A percentile compares a stretch with the other conserved stretches of the same genome.
Conservation (phyloP, 345 rosid genomes). For the Laguncularia racemosa region DNA sequence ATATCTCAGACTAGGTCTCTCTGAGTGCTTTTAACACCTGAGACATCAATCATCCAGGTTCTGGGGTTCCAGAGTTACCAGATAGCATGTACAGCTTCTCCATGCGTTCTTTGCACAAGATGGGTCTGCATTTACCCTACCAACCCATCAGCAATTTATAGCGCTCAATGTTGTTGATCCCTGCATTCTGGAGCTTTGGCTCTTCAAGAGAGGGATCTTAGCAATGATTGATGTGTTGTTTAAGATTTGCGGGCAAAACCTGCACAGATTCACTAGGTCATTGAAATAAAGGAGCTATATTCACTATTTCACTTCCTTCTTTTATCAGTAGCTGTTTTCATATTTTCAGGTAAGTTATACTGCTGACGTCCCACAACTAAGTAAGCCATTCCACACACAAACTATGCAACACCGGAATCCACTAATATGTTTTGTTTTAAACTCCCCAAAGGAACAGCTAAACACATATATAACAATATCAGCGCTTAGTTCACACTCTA, state of each 20-base stretch:
- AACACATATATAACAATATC: no score
- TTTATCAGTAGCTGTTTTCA: no score
- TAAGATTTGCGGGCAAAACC: slow-evolving; percentile 71
- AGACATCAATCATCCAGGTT: slow-evolving; percentile 80
- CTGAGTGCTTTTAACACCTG: slow-evolving; percentile 43
- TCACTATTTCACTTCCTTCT: slow-evolving; percentile 9
- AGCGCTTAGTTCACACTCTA: no score
- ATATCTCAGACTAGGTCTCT: slow-evolving; percentile 22
- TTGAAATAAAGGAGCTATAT: slow-evolving; percentile 55
- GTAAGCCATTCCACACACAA: no score
- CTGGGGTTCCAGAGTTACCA: slow-evolving; percentile 70
- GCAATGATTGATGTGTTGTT: slow-evolving; percentile 14
- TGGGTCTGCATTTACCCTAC: slow-evolving; percentile 43
- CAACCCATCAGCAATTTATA: slow-evolving; percentile 75
- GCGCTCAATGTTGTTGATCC: slow-evolving; percentile 76
- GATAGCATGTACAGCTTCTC: slow-evolving; percentile 65
- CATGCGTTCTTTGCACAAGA: slow-evolving; percentile 48
- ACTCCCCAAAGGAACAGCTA: no score
- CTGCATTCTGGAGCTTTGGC: slow-evolving; percentile 76
- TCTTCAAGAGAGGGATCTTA: slow-evolving; percentile 47
- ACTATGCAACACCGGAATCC: no score
- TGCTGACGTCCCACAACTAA: no score
- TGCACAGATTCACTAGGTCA: slow-evolving; percentile 91
- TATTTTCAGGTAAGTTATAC: no score
- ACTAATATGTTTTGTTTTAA: no score